Conservation (phyloP, 2,329 filamentous ascomycete genomes). For the Cladosporium sp. region DNA sequence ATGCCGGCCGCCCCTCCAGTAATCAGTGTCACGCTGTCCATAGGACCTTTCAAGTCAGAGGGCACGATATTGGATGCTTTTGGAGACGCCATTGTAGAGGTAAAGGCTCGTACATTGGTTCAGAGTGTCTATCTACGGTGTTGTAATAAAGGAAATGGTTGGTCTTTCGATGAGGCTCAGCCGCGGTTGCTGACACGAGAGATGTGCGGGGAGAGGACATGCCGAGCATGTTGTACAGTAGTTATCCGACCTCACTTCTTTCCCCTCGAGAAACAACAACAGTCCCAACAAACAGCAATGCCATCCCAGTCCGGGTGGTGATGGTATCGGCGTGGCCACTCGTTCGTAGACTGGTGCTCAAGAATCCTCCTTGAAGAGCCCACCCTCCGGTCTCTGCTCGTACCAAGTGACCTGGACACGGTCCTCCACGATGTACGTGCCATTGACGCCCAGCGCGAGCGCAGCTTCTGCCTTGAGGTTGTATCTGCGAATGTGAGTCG, state of each 20-base stretch:
- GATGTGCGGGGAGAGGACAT: constrained; percentile 14
- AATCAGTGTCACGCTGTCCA: constrained; percentile 34
- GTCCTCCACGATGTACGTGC: not conserved
- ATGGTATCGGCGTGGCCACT: not conserved
- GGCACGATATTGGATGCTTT: constrained; percentile 31
- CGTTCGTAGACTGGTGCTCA: not conserved
- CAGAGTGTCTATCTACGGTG: not conserved
- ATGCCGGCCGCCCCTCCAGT: constrained; percentile 36
- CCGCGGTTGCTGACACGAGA: constrained; percentile 12
- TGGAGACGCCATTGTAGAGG: constrained; percentile 31
- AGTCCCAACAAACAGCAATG: not conserved
- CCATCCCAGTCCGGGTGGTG: not conserved
- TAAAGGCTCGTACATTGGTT: constrained; percentile 4
- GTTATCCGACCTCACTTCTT: not conserved
- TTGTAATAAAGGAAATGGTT: not conserved
- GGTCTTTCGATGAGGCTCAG: not conserved
- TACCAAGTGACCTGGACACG: not conserved
- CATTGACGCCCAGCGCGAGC: not conserved
- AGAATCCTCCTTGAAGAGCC: not conserved
- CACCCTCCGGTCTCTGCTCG: not conserved
- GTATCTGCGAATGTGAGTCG: not conserved
- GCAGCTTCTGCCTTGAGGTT: not conserved
- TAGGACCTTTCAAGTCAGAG: constrained; percentile 30
- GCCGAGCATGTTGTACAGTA: not conserved
- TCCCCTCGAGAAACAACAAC: not conserved